Evolutionary conservation across 2,329 filamentous ascomycete species (phyloP).

Genomic region (Tolypocladium tundrense): DNA sequence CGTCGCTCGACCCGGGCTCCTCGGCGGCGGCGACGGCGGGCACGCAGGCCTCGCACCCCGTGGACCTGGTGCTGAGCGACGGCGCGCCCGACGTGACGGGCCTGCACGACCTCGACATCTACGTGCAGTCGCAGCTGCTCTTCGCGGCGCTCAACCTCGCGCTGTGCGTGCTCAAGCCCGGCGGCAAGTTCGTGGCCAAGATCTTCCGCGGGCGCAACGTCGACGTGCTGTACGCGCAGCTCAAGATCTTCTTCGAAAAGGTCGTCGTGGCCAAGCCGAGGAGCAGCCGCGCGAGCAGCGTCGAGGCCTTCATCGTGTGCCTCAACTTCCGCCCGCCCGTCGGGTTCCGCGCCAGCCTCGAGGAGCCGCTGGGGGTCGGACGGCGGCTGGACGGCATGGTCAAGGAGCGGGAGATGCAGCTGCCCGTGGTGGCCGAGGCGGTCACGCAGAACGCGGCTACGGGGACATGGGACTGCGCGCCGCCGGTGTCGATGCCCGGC

Average conservation of each 20-base stretch:
- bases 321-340: constrained; percentile 74
- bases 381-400: constrained; percentile 41
- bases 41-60: constrained; percentile 57
- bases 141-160: constrained; percentile 91
- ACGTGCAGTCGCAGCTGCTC: constrained; percentile 90
- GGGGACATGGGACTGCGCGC: constrained; percentile 30
- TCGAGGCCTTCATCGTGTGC: constrained; percentile 95
- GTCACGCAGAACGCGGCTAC: constrained; percentile 34
- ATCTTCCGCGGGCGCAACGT: constrained; percentile 93
- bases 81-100: constrained; percentile 95
- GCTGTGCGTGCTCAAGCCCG: constrained; percentile 81
- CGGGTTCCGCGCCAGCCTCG: constrained; percentile 65
- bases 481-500: constrained; percentile 8
- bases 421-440: constrained; percentile 29
- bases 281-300: constrained; percentile 88
- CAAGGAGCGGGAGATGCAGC: constrained; percentile 26
- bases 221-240: constrained; percentile 87
- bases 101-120: constrained; percentile 94
- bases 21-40: constrained; percentile 22
- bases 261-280: constrained; percentile 90
- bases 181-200: constrained; percentile 95
- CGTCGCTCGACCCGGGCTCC: constrained; percentile 68
- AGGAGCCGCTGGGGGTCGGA: constrained; percentile 62
- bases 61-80: constrained; percentile 90
- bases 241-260: constrained; percentile 76